These are phyloP conservation scores for Candida methanosorbosa DNA, from an alignment of 805 yeast genomes.

Conservation along the genomic window DNA sequence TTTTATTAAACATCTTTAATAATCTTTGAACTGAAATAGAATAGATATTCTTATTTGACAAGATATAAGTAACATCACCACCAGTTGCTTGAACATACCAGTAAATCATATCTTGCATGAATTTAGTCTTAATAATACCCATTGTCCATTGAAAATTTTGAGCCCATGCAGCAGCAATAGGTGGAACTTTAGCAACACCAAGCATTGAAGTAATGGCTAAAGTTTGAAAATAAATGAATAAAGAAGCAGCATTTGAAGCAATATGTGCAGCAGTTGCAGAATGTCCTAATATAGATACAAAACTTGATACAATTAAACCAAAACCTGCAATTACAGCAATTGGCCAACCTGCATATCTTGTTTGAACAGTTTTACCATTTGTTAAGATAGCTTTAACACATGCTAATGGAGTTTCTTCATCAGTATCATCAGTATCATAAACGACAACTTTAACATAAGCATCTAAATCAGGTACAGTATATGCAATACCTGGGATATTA, in stretches of 20 bases:
- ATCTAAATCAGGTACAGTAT: conserved; percentile 87
- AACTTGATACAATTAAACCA: conserved; percentile 82
- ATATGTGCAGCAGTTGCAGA: conserved; percentile 92
- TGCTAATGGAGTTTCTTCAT: conserved; percentile 48
- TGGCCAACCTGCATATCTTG: conserved; percentile 91
- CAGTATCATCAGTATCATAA: conserved; percentile 38
- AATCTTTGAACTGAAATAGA: conserved; percentile 80
- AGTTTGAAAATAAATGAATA: conserved; percentile 90
- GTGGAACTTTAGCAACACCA: conserved; percentile 90
- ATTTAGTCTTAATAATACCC: conserved; percentile 72
- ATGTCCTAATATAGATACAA: conserved; percentile 81
- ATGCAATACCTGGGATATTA: conserved; percentile 74
- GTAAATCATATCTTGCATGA: conserved; percentile 76
- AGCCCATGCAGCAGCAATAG: conserved; percentile 97
- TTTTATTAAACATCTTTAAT: conserved; percentile 18
- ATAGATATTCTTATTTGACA: conserved; percentile 51
- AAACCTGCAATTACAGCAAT: conserved; percentile 86
- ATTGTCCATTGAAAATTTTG: conserved; percentile 95
- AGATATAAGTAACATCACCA: conserved; percentile 72
- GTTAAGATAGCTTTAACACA: conserved; percentile 84
- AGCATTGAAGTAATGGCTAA: conserved; percentile 90
- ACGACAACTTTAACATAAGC: conserved; percentile 78
- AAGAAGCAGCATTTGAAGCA: conserved; percentile 90
- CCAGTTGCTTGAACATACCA: conserved; percentile 98
- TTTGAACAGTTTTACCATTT: conserved; percentile 91